Evolutionary conservation across 371 early-diverging fungal genomes (phyloP), one percentile per base, ranked within the genome.

Genomic region (Mortierella sp.): DNA sequence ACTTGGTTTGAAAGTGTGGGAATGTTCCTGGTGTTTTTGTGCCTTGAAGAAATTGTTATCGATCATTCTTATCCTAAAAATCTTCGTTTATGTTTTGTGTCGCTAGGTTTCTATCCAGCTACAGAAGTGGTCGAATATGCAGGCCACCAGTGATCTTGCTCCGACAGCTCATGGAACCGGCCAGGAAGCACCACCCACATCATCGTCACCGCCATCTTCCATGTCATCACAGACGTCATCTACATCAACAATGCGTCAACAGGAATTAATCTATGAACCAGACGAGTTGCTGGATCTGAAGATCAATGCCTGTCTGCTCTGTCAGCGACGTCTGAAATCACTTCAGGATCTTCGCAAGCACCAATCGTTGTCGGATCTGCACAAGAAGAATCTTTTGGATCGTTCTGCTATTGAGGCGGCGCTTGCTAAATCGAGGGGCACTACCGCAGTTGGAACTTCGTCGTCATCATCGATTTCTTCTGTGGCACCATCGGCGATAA

Each of bases 291-390:
- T 89, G 54, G 93, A 94, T 76, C 74, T 91, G 38, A 76, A 77
- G 16, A 71, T 91, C 27, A 83, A 89, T 76, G 92, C 92, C 38
- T 95, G 95, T 78, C 70, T 95, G 10, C 82, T 95, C 12, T 95
- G 95, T 76, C 93, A 95, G 80, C 88, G 95, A n/a, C 92, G 92
- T 54, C 91, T 95, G 78, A 94, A 94, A 78, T 77, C 90, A 2
- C 70, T 83, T 6, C 87, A 90, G 63, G 94, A 94, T 58, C 77
- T 95, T 60, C 79, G 87, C 29, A 91, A 91, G 75, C 95, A 95
- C 75, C 91, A 93, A 77, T 79, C 88, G 10, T 79, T 91, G 51
- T 95, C 95, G 16, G 92, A 91, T 41, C 88, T 95, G 44, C 95
- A 95, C 88, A 94, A 94, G 88, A 78, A 86, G 81, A 87, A 85